Percentiles rank a stretch among this genome's conserved stretches.
Conservation (phyloP, 805 yeast genomes). For the Zygotorulaspora danielsina region DNA sequence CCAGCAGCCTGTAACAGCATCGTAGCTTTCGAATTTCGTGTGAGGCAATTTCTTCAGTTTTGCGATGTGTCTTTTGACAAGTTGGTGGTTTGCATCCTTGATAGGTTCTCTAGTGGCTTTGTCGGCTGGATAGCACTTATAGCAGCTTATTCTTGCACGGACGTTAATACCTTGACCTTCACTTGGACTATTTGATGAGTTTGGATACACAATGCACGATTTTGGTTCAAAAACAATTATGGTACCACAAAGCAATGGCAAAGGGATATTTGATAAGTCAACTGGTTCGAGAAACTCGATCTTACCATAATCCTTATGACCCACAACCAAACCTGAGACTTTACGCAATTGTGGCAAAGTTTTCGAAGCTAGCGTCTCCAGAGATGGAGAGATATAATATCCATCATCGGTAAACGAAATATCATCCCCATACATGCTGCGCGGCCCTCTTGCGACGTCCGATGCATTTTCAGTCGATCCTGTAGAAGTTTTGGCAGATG, state of each 20-base stretch:
- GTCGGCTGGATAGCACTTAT: conserved; percentile 75
- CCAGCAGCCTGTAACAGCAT: conserved; percentile 71
- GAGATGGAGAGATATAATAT: conserved; percentile 82
- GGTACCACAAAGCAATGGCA: conserved; percentile 61
- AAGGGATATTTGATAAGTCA: conserved; percentile 65
- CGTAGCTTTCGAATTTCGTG: conserved; percentile 69
- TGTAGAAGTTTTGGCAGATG: conserved; percentile 1
- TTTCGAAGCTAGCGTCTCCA: conserved; percentile 55
- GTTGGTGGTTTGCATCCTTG: conserved; percentile 70
- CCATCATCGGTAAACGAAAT: conserved; percentile 60
- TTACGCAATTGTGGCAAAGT: conserved; percentile 59
- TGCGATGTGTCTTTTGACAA: conserved; percentile 63
- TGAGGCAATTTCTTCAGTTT: conserved; percentile 54
- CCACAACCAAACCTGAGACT: conserved; percentile 65
- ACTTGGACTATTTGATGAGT: conserved; percentile 51
- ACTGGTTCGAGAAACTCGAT: conserved; percentile 77
- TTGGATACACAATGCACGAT: conserved; percentile 69
- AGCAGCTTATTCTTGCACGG: conserved; percentile 66
- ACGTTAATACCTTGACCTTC: conserved; percentile 81
- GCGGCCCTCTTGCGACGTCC: conserved; percentile 8
- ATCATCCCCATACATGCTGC: conserved; percentile 36
- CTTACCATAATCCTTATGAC: conserved; percentile 68
- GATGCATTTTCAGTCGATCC: conserved; percentile 1
- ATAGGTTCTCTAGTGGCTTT: conserved; percentile 68
- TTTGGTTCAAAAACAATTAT: conserved; percentile 57